Percentiles rank a stretch among this genome's conserved stretches.
phyloP scores from a whole-genome alignment of 768 basidiomycete species.

The Boletus tomentosulus region DNA sequence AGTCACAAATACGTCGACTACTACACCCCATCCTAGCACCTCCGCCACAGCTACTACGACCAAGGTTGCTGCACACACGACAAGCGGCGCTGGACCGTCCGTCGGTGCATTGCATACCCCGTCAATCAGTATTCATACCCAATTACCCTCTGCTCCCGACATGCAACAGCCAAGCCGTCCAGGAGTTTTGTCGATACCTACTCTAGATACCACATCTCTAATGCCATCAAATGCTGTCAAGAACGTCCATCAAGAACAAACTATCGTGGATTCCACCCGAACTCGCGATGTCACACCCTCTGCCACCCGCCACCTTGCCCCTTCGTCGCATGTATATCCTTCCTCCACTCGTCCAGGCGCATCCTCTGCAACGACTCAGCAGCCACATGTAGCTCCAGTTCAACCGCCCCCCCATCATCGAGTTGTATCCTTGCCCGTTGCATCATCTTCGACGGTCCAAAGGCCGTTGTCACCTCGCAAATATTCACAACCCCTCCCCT shows the following conservation, averaged over 20 bases:
- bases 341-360: constrained; percentile 19
- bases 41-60: constrained; percentile 3
- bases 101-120: constrained; percentile 7
- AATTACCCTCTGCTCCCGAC: constrained; percentile 13
- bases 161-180: constrained; percentile 22
- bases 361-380: constrained; percentile 18
- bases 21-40: background rate
- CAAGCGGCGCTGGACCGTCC: constrained; percentile 2
- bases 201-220: constrained; percentile 10
- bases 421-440: constrained; percentile 34
- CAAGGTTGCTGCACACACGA: constrained; percentile 7
- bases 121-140: constrained; percentile 5
- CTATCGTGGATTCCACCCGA: constrained; percentile 17
- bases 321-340: constrained; percentile 22
- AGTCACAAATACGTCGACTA: constrained; percentile 4
- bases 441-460: constrained; percentile 15
- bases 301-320: constrained; percentile 15
- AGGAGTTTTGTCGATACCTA: constrained; percentile 11
- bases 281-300: constrained; percentile 19
- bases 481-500: constrained; percentile 24
- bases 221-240: constrained; percentile 15
- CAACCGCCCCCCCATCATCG: constrained; percentile 32
- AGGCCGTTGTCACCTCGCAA: constrained; percentile 29
- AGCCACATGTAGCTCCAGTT: constrained; percentile 17
- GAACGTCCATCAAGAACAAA: constrained; percentile 20